These are phyloP conservation scores for Penicillium macrosclerotiorum DNA, from an alignment of 495 filamentous ascomycete genomes.

Conservation along the genomic window DNA sequence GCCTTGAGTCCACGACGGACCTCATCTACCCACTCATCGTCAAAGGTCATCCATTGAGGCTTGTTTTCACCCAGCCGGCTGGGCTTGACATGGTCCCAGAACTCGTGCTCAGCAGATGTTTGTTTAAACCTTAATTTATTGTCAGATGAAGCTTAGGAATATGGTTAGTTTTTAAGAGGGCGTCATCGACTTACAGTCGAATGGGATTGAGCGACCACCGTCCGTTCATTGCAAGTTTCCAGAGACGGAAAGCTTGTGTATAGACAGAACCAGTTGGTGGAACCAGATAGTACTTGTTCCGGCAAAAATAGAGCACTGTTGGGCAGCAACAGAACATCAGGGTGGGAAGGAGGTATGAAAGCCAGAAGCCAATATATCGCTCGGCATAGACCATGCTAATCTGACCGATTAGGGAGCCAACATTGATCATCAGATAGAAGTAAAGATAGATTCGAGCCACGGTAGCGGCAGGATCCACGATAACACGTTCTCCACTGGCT, in stretches of 20 bases:
- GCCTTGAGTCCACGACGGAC: constrained; percentile 66
- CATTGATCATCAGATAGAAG: constrained; percentile 57
- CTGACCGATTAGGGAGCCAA: constrained; percentile 39
- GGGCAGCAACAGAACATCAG: constrained; percentile 58
- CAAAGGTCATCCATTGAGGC: constrained; percentile 66
- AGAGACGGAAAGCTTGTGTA: constrained; percentile 53
- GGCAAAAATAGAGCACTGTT: constrained; percentile 59
- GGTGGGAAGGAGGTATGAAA: constrained; percentile 70
- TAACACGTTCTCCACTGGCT: constrained; percentile 58
- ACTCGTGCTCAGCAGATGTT: constrained; percentile 40
- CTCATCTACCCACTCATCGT: constrained; percentile 73
- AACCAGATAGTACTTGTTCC: constrained; percentile 54
- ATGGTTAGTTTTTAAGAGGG: too few relatives aligned
- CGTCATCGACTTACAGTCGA: constrained; percentile 27
- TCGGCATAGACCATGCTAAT: constrained; percentile 36
- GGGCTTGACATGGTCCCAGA: constrained; percentile 70
- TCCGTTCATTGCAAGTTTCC: constrained; percentile 58
- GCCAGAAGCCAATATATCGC: constrained; percentile 74
- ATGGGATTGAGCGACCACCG: constrained; percentile 59
- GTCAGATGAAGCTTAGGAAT: constrained; percentile 46
- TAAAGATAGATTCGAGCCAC: constrained; percentile 39
- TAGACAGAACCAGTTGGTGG: constrained; percentile 66
- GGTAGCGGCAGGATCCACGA: constrained; percentile 67
- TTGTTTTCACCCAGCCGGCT: constrained; percentile 41
- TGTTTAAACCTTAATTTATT: constrained; percentile 44